These are phyloP conservation scores for Candida andamanensis DNA, from an alignment of 805 yeast species.

Conservation along the genomic window DNA sequence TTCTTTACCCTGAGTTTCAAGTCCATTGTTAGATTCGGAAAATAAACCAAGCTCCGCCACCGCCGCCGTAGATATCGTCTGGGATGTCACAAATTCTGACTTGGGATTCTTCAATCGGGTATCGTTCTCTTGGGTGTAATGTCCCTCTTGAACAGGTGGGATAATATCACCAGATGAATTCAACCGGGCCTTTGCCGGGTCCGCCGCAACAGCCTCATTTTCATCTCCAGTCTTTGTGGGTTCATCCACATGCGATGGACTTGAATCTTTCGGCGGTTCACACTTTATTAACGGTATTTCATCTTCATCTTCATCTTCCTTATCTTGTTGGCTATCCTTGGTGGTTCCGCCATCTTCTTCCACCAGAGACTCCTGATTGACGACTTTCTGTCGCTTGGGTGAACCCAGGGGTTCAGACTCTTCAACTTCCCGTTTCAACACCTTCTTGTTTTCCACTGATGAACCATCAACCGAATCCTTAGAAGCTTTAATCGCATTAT, in stretches of 20 bases:
- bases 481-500: constrained; percentile 4
- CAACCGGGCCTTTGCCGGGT: constrained; percentile 7
- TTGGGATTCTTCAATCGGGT: constrained; percentile 65
- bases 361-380: too few species aligned
- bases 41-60: constrained; percentile 58
- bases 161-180: constrained; percentile 29
- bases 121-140: constrained; percentile 48
- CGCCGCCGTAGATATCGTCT: constrained; percentile 62
- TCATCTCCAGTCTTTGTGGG: constrained; percentile 2
- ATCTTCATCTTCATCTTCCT: constrained; percentile 9
- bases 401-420: too few species aligned
- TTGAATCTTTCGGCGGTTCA: constrained; percentile 1
- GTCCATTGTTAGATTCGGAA: constrained; percentile 53
- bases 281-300: not conserved
- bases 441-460: constrained; percentile 3
- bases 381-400: too few species aligned
- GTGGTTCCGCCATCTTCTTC: constrained; percentile 1
- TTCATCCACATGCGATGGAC: constrained; percentile 3
- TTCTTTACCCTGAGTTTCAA: constrained; percentile 67
- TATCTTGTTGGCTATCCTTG: constrained; percentile 11
- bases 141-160: constrained; percentile 45
- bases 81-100: constrained; percentile 68
- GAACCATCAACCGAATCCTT: constrained; percentile 9
- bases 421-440: constrained; percentile 14
- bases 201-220: not conserved